phyloP scores from a whole-genome alignment of 305 asterid genomes.

The Ruellia speciosa region DNA sequence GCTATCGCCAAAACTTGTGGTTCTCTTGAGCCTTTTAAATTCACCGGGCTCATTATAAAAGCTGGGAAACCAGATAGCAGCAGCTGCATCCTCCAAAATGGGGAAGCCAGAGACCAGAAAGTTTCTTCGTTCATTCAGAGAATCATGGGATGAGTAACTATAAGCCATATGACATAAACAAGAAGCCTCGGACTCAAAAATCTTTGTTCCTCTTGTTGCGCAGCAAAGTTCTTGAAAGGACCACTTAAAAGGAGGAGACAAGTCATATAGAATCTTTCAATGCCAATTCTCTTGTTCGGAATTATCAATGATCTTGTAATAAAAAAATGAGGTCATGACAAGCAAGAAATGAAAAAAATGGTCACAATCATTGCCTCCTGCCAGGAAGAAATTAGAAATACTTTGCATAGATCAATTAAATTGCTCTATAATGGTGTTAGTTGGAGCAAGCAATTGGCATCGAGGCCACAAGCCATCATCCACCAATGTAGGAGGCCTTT shows the following conservation, averaged over 20 bases:
- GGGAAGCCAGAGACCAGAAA: conserved; percentile 19
- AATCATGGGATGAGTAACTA: conserved; percentile 22
- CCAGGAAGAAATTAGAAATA: conserved; percentile 17
- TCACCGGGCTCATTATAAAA: conserved; percentile 30
- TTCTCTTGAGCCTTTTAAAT: conserved; percentile 39
- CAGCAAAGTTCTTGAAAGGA: conserved; percentile 55
- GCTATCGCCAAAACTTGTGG: conserved; percentile 27
- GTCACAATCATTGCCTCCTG: conserved; percentile 21
- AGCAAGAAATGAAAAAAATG: neutral
- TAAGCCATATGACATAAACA: conserved; percentile 31
- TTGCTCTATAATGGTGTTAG: conserved; percentile 7
- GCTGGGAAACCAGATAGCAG: conserved; percentile 28
- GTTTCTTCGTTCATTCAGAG: conserved; percentile 22
- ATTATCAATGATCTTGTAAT: conserved; percentile 26
- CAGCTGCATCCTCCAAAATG: conserved; percentile 22
- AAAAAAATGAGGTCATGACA: neutral
- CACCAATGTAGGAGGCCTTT: conserved; percentile 19
- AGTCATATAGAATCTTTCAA: conserved; percentile 24
- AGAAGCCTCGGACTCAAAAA: conserved; percentile 1
- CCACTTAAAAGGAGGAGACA: conserved; percentile 30
- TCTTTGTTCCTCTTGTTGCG: conserved; percentile 13
- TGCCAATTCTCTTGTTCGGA: conserved; percentile 34
- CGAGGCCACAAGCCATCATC: conserved; percentile 11
- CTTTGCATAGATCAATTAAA: conserved; percentile 31
- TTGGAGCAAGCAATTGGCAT: conserved; percentile 16